A percentile compares a stretch with the other conserved stretches of the same genome.
phyloP scores from a whole-genome alignment of 257 asterid genomes.

The Catharanthus roseus region DNA sequence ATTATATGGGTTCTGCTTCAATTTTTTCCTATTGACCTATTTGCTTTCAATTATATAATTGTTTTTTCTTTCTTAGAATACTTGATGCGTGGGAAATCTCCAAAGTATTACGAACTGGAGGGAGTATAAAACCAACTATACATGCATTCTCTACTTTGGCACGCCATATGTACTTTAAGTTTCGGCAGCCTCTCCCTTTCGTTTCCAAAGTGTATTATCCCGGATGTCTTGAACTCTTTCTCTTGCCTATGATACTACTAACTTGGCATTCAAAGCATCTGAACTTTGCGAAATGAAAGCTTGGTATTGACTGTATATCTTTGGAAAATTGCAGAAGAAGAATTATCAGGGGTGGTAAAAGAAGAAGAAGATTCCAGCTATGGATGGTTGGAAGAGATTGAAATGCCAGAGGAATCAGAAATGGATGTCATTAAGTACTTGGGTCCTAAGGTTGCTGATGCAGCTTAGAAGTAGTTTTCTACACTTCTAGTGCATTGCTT shows the following conservation, averaged over 20 bases:
- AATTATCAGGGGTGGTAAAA: conserved; percentile 9
- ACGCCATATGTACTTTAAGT: background rate
- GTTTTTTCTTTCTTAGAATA: too few relatives aligned
- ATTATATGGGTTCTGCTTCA: background rate
- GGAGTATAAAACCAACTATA: background rate
- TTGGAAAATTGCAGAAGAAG: conserved; percentile 29
- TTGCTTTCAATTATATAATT: too few relatives aligned
- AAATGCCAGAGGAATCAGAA: conserved; percentile 58
- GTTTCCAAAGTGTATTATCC: background rate
- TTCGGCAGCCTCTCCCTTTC: background rate
- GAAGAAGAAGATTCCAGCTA: conserved; percentile 27
- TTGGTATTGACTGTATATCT: conserved; percentile 3
- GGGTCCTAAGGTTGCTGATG: conserved; percentile 53
- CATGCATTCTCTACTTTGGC: background rate
- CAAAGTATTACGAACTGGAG: too few relatives aligned
- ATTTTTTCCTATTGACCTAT: background rate
- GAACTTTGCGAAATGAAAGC: background rate
- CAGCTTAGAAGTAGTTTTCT: background rate
- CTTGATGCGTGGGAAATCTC: too few relatives aligned
- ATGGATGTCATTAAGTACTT: conserved; percentile 64
- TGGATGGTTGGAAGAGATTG: conserved; percentile 62
- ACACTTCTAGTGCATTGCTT: background rate
- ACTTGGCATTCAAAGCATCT: background rate
- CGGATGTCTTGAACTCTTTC: background rate
- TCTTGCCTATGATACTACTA: background rate